A percentile compares a stretch with the other conserved stretches of the same genome.
Conservation (phyloP, 805 yeast genomes). For the Wickerhamomyces alni region DNA sequence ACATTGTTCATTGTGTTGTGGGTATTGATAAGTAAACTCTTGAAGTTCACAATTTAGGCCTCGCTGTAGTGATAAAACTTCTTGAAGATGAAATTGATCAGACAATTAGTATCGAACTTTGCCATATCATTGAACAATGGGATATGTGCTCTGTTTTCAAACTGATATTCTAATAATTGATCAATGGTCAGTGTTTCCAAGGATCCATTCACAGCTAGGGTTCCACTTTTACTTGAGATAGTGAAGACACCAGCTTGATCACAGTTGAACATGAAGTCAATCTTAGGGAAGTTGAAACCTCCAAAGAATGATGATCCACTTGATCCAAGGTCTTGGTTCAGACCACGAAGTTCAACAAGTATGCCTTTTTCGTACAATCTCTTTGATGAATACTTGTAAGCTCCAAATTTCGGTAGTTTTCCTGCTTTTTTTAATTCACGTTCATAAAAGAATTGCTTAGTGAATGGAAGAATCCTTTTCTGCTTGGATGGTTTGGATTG, state of each 20-base stretch:
- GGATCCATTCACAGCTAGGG: constrained; percentile 56
- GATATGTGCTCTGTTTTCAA: constrained; percentile 52
- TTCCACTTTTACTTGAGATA: constrained; percentile 69
- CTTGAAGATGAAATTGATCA: constrained; percentile 64
- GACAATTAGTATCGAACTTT: constrained; percentile 58
- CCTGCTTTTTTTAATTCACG: constrained; percentile 63
- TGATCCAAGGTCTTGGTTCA: constrained; percentile 31
- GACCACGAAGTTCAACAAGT: constrained; percentile 53
- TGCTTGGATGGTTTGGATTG: constrained; percentile 32
- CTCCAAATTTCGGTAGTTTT: constrained; percentile 67
- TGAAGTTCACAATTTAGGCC: neutral
- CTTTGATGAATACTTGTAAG: constrained; percentile 70
- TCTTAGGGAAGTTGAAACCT: constrained; percentile 53
- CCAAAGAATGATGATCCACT: constrained; percentile 31
- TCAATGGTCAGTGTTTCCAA: constrained; percentile 57
- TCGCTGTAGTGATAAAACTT: constrained; percentile 56
- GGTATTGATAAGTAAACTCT: no score
- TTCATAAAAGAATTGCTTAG: constrained; percentile 72
- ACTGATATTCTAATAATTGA: constrained; percentile 66
- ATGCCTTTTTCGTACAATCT: constrained; percentile 70
- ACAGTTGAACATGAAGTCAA: constrained; percentile 70
- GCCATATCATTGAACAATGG: constrained; percentile 63
- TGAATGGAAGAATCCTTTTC: constrained; percentile 43
- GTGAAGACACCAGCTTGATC: constrained; percentile 67
- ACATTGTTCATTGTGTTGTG: no score